Base-by-base conservation (phyloP, 75 land plant genomes). In the Pinus albicaulis region DNA sequence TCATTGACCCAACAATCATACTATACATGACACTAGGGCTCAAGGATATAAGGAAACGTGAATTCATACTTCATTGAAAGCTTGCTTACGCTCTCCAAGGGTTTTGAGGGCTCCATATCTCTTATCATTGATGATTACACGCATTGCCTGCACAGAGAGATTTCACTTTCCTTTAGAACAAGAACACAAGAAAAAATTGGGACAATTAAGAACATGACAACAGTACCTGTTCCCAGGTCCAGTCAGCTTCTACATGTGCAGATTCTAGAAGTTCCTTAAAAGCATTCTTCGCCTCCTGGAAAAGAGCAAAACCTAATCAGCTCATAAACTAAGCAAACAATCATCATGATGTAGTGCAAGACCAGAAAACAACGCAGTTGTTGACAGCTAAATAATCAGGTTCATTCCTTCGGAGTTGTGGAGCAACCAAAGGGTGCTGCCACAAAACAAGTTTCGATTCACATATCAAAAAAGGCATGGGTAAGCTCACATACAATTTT, bases 141-240 rank as follows among this genome's bases (percentile, higher is more conserved):
- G 86, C 99, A 96, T 96, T 14, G 99, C 91, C 99, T 96, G 84
- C 64, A 57, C 70, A 66, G 13, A 70, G n/a, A 76, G 26, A 20
- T 25, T 57, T 22, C 57, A 74, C 22, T 31, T 55, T 52, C 17
- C 25, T 55, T 76, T 75, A 22, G 74, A 24, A 53, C 15, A 12
- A 7, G 3, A 23, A 58, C 19, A 57, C 15, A 73, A 59, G 59
- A 17, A 15, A 24, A 59, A 65, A 57, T 10, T 25, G 52, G 52
- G 52, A 73, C 31, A 53, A 68, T 1, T 57, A 65, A 68, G 44
- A 19, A 72, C 1, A 59, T 3, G 59, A 17, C 34, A 3, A 48
- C 31, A 16, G 3, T 74, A 94, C 99, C 95, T 96, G 98, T n/a
- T 96, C 98, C 99, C 99, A 96, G 19, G 84, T 90, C 98, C 98